phyloP scores from a whole-genome alignment of 2,329 filamentous ascomycete species.

The Fusarium musae region DNA sequence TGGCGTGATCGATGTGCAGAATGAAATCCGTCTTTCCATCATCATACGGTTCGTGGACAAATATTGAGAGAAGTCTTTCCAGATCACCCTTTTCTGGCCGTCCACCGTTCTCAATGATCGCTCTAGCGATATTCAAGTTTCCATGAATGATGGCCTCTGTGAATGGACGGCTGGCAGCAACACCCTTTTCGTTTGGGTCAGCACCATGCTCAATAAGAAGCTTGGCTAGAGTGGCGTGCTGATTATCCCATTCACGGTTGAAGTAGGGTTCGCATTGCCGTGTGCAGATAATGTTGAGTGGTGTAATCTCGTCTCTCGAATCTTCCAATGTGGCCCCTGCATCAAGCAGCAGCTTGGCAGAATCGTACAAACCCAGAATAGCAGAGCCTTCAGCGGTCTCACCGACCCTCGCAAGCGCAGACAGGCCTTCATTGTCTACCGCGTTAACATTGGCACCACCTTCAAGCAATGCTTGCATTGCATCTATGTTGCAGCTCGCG shows the following conservation, averaged over 20 bases:
- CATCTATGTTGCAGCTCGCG: slow-evolving; percentile 41
- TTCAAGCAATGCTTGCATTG: slow-evolving; percentile 40
- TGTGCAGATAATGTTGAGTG: slow-evolving; percentile 42
- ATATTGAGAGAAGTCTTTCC: slow-evolving; percentile 32
- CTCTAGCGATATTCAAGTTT: slow-evolving; percentile 37
- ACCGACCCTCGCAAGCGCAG: slow-evolving; percentile 39
- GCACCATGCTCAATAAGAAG: slow-evolving; percentile 43
- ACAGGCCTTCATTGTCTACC: slow-evolving; percentile 42
- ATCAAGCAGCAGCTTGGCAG: slow-evolving; percentile 42
- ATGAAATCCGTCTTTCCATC: slow-evolving; percentile 42
- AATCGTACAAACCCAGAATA: slow-evolving; percentile 35
- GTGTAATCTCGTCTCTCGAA: slow-evolving; percentile 39
- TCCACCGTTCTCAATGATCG: slow-evolving; percentile 41
- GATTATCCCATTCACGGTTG: slow-evolving; percentile 40
- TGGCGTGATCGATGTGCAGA: slow-evolving; percentile 37
- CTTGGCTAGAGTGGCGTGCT: slow-evolving; percentile 41
- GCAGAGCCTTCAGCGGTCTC: slow-evolving; percentile 41
- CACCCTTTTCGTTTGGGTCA: slow-evolving; percentile 43
- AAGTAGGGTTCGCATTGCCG: slow-evolving; percentile 40
- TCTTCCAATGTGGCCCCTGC: slow-evolving; percentile 38
- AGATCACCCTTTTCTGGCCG: slow-evolving; percentile 41
- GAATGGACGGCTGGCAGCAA: slow-evolving; percentile 34
- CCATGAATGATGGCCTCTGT: slow-evolving; percentile 40
- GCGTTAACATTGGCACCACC: slow-evolving; percentile 43
- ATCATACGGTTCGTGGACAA: slow-evolving; percentile 41